Conservation (phyloP, 768 basidiomycete species). For the Glaciozyma antarctica region DNA sequence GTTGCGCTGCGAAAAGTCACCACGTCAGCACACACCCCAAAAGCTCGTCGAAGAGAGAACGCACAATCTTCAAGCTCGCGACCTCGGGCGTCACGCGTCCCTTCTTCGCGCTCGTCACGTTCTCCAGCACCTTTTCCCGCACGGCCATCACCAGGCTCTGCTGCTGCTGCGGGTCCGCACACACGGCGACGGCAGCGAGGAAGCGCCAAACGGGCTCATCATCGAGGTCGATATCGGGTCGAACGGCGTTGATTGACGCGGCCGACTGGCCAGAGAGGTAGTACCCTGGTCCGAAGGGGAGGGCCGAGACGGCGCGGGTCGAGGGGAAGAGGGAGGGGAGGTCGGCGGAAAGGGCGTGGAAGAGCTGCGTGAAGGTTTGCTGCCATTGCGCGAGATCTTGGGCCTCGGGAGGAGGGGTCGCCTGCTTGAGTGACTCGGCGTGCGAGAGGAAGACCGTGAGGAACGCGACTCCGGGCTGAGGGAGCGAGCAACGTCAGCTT, state of each 20-base stretch:
- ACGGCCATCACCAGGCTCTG: conserved; percentile 71
- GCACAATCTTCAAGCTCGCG: conserved; percentile 52
- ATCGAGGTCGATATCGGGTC: conserved; percentile 52
- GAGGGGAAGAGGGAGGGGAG: conserved; percentile 82
- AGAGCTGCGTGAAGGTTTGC: conserved; percentile 75
- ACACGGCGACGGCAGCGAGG: conserved; percentile 77
- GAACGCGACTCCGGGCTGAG: conserved; percentile 79
- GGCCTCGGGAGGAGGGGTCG: conserved; percentile 52
- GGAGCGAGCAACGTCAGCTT: conserved; percentile 1
- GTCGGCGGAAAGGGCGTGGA: conserved; percentile 66
- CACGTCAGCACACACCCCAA: not conserved
- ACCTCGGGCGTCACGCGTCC: conserved; percentile 64
- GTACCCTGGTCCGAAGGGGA: conserved; percentile 41
- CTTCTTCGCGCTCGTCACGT: conserved; percentile 45
- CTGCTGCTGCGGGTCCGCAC: conserved; percentile 70
- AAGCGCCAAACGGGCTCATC: conserved; percentile 92
- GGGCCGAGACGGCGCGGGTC: conserved; percentile 51
- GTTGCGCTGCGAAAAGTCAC: conserved; percentile 55
- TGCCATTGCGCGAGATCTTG: conserved; percentile 46
- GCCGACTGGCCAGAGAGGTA: conserved; percentile 34
- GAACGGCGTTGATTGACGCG: conserved; percentile 40
- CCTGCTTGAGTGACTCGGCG: conserved; percentile 83
- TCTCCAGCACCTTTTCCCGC: conserved; percentile 88
- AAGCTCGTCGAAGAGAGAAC: not conserved
- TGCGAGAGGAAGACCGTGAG: conserved; percentile 83